Evolutionary conservation across 345 rosid genomes (phyloP).

Genomic region (Psidium friedrichsthalianum): DNA sequence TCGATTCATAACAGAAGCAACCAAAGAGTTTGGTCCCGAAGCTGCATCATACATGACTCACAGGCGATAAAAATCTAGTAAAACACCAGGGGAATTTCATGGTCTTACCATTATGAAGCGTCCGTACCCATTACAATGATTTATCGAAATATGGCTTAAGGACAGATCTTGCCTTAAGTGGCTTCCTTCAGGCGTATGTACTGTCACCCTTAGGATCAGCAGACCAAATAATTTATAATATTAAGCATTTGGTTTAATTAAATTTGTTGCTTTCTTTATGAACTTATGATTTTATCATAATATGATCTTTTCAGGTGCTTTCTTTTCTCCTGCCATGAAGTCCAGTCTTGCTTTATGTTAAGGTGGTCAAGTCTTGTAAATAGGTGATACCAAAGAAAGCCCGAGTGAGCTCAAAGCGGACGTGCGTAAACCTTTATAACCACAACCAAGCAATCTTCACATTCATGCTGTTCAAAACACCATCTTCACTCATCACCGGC

Average conservation of each 20-base stretch:
- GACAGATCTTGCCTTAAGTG: neutral
- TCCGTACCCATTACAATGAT: neutral
- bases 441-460: neutral
- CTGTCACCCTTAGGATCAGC: neutral
- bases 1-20: neutral
- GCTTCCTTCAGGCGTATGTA: neutral
- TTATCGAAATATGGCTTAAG: neutral
- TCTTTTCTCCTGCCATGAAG: neutral
- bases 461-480: fast-evolving
- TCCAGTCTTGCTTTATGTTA: neutral
- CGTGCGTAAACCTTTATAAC: neutral
- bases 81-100: neutral
- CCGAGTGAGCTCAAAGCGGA: neutral
- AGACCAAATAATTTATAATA: neutral
- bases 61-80: neutral
- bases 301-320: neutral
- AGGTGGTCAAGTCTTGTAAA: neutral
- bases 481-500: neutral
- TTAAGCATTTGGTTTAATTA: neutral
- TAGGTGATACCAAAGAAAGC: neutral
- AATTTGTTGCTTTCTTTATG: neutral
- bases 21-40: neutral
- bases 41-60: neutral
- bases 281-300: neutral
- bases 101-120: neutral